phyloP scores from a whole-genome alignment of 108 stramenopile species.

The Skeletonema costatum region DNA sequence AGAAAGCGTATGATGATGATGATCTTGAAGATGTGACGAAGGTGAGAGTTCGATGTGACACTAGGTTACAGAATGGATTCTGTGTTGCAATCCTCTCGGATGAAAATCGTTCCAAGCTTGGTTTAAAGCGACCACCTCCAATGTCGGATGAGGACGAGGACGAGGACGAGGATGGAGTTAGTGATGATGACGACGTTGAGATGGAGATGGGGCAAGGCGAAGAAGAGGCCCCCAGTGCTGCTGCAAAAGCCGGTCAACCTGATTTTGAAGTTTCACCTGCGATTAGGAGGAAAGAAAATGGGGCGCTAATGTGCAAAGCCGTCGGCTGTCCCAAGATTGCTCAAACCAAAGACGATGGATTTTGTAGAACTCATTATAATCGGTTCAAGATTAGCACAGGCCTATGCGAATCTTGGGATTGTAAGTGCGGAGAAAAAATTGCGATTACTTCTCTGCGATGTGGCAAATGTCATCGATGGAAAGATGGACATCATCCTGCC shows the following conservation, averaged over 20 bases:
- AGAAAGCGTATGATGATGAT: neutral
- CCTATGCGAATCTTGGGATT: neutral
- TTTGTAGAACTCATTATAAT: conserved; percentile 36
- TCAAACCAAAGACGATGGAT: conserved; percentile 42
- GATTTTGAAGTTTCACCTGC: conserved; percentile 8
- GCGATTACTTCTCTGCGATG: neutral
- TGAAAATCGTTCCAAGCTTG: neutral
- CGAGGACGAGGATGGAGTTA: neutral
- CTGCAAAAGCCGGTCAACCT: neutral
- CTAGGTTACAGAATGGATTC: conserved; percentile 9
- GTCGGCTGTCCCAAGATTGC: conserved; percentile 30
- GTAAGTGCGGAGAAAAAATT: conserved; percentile 5
- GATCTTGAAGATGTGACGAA: conserved; percentile 8
- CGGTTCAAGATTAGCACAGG: conserved; percentile 9
- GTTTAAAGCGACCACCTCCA: neutral
- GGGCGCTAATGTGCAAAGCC: conserved; percentile 27
- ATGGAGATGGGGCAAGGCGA: neutral
- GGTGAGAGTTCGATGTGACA: conserved; percentile 7
- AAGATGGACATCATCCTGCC: neutral
- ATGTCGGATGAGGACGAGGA: neutral
- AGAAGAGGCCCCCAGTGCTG: neutral
- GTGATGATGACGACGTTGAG: neutral
- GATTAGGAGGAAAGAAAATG: conserved; percentile 18
- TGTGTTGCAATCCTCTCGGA: conserved; percentile 3
- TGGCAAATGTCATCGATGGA: neutral